Evolutionary conservation across 495 filamentous ascomycete species (phyloP), one percentile per base, ranked within the genome.

Genomic region (Copromyces sp.): DNA sequence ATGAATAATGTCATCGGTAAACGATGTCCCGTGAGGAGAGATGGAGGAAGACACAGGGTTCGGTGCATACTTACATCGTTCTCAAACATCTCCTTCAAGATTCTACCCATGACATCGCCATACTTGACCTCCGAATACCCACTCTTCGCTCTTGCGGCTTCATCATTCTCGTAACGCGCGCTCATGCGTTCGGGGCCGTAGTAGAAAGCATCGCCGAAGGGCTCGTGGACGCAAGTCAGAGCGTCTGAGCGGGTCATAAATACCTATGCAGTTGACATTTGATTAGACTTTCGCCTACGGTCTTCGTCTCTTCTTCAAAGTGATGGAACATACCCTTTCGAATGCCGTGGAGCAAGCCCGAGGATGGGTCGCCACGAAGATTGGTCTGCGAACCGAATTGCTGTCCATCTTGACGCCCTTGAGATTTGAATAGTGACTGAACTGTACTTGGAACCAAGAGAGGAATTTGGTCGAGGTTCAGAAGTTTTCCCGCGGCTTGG

Each of bases 191-290:
- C 95, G 0, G 94, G 93, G 35, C 95, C 94, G 77, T 90, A 98
- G 82, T 99, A 98, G 82, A 93, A 99, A 72, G 94, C 92, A 79
- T 99, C 95, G 17, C 95, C 95, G 76, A 98, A 98, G 1, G 95
- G 95, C 81, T 99, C 95, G 79, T 99, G 95, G 75, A 95, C 82
- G 80, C 93, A 97, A 74, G 88, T 83, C 39, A 99, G 87, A 35
- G 85, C 90, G 74, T 95, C 91, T 37, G 85, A 84, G 73, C 92
- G 90, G 74, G 94, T 97, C 95, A 99, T 98, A 80, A 99, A 97
- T 73, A 98, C 93, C 93, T 97, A 74, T 14, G 42, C 1, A 35
- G 53, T 65, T 35, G 53, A 65, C 24, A 35, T 65, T 4, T 16
- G 14, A 35, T 65, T 65, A 65, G 53, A 65, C 14, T 8, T 17